phyloP scores from a whole-genome alignment of 1,284 basidiomycete species.

The Ustilago cynodontis region DNA sequence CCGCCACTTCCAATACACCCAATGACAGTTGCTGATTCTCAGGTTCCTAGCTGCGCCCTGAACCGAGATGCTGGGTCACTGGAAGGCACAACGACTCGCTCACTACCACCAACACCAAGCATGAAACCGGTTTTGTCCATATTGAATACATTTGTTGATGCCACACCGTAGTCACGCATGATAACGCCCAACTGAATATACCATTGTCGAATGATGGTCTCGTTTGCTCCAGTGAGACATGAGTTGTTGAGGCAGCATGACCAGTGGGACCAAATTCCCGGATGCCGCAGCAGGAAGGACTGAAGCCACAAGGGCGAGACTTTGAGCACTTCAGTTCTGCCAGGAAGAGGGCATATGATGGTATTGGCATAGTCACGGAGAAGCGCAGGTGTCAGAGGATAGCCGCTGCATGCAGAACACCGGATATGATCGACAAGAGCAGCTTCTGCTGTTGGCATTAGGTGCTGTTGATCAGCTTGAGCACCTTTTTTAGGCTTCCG shows the following conservation, averaged over 20 bases:
- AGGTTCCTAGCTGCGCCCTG: conserved; percentile 6
- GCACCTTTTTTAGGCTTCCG: too few relatives aligned
- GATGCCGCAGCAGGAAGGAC: too few relatives aligned
- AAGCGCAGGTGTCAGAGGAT: too few relatives aligned
- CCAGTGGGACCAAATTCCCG: conserved; percentile 15
- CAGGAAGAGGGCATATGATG: too few relatives aligned
- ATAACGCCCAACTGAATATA: background rate
- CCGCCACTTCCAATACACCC: conserved; percentile 8
- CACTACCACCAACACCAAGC: conserved; percentile 5
- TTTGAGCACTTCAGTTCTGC: too few relatives aligned
- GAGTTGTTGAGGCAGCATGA: conserved; percentile 21
- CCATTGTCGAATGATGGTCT: conserved; percentile 1
- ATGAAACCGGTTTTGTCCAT: conserved; percentile 14
- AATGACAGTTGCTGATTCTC: conserved; percentile 16
- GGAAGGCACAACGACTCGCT: conserved; percentile 13
- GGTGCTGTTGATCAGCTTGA: too few relatives aligned
- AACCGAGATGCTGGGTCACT: conserved; percentile 9
- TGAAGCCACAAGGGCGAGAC: too few relatives aligned
- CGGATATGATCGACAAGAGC: too few relatives aligned
- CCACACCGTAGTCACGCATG: conserved; percentile 11
- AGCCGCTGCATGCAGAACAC: too few relatives aligned
- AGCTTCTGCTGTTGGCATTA: too few relatives aligned
- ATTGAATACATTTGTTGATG: conserved; percentile 15
- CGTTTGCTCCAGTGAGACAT: background rate
- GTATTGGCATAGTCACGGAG: too few relatives aligned